Conservation (phyloP, 192 early-diverging fungal species). For the Ramicandelaber brevisporus region DNA sequence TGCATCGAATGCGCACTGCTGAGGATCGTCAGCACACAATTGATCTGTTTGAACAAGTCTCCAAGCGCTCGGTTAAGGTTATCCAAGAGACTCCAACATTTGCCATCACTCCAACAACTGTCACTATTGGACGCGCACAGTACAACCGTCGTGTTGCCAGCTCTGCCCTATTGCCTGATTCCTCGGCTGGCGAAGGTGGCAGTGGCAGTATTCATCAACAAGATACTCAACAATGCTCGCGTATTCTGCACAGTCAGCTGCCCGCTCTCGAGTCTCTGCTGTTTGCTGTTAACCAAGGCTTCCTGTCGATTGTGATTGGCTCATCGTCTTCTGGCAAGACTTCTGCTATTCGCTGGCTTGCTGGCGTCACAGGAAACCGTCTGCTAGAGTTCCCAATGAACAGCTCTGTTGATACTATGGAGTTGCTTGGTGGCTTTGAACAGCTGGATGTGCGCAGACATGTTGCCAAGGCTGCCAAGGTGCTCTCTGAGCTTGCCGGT, state of each 20-base stretch:
- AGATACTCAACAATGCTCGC: no score
- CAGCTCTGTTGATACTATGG: slow-evolving; percentile 75
- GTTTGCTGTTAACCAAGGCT: slow-evolving; percentile 66
- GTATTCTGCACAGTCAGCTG: slow-evolving; percentile 37
- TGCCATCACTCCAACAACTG: slow-evolving; percentile 15
- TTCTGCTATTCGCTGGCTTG: slow-evolving; percentile 55
- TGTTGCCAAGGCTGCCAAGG: slow-evolving; percentile 19
- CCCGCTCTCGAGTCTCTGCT: slow-evolving; percentile 47
- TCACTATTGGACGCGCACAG: slow-evolving; percentile 37
- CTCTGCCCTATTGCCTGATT: no score
- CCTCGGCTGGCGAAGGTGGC: no score
- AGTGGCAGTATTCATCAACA: no score
- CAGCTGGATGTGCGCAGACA: slow-evolving; percentile 70
- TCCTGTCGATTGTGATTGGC: slow-evolving; percentile 82
- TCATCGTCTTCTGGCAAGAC: slow-evolving; percentile 72
- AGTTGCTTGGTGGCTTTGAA: slow-evolving; percentile 91
- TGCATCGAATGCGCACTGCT: slow-evolving; percentile 67
- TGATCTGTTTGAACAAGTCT: slow-evolving; percentile 24
- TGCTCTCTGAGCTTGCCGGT: slow-evolving; percentile 12
- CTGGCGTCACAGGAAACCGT: slow-evolving; percentile 49
- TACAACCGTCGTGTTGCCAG: no score
- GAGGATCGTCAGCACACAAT: slow-evolving; percentile 39
- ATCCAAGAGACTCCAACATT: slow-evolving; percentile 10
- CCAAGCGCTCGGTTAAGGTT: slow-evolving; percentile 13
- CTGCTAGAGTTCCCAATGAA: slow-evolving; percentile 93